These are phyloP conservation scores for Cryphonectria japonica DNA, from an alignment of 2,329 filamentous ascomycete genomes.

Conservation along the genomic window DNA sequence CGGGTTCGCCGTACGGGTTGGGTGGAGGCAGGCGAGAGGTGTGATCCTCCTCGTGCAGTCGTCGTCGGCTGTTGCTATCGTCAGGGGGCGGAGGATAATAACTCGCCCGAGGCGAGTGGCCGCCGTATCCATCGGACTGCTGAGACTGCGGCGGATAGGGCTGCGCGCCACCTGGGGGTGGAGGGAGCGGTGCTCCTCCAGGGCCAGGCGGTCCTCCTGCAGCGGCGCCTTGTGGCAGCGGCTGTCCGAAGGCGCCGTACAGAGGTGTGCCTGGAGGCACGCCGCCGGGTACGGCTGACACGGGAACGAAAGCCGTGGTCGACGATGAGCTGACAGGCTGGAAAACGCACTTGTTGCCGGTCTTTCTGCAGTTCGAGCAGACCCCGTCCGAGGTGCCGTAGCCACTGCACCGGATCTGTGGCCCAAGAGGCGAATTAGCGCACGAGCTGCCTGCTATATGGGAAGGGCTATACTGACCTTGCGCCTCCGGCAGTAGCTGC, in stretches of 20 bases:
- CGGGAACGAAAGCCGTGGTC: constrained; percentile 61
- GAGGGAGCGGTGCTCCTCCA: constrained; percentile 28
- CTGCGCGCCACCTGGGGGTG: constrained; percentile 28
- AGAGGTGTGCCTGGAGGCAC: constrained; percentile 60
- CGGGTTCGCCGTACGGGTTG: constrained; percentile 52
- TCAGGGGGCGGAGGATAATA: constrained; percentile 42
- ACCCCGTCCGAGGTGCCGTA: constrained; percentile 63
- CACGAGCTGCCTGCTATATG: constrained; percentile 14
- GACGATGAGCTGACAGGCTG: constrained; percentile 61
- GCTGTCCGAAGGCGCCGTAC: constrained; percentile 62
- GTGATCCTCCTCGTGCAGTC: constrained; percentile 47
- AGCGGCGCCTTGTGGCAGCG: constrained; percentile 42
- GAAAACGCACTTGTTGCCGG: constrained; percentile 65
- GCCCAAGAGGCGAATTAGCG: constrained; percentile 1
- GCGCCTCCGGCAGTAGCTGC: constrained; percentile 63
- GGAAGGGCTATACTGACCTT: constrained; percentile 49
- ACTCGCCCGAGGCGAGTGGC: constrained; percentile 43
- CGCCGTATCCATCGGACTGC: constrained; percentile 27
- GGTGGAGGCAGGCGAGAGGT: constrained; percentile 49
- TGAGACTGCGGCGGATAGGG: constrained; percentile 31
- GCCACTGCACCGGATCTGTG: constrained; percentile 63
- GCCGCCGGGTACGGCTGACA: constrained; percentile 61
- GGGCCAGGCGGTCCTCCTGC: constrained; percentile 22
- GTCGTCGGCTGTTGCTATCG: constrained; percentile 42
- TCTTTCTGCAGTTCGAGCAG: constrained; percentile 64